Base-by-base conservation (phyloP, 2,329 filamentous ascomycete species). In the Fusarium siculi region DNA sequence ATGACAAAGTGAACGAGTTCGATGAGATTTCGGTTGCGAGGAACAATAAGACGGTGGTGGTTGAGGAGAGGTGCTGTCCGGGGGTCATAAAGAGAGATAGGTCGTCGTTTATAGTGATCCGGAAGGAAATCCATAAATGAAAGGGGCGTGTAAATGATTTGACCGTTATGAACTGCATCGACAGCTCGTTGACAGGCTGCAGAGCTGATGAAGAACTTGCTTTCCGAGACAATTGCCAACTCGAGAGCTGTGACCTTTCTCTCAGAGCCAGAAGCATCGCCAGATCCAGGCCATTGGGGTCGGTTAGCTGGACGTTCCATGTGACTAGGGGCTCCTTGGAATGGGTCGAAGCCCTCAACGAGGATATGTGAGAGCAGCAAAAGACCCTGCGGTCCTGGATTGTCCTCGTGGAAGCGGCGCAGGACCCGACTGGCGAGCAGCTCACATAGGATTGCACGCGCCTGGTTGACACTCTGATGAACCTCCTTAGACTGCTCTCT, bases 41-140 rank as follows among this genome's bases (percentile, higher is more conserved):
- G 92, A 2, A 93, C 92, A 74, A 93, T 91, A 21, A 93, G 85
- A 5, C 92, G 90, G 75, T 92, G 92, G 73, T 94, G 92, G 72
- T 93, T 93, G 19, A 94, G 84, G 9, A 93, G 78, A 6, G 90
- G 89, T 8, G 90, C 90, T 66, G 88, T 87, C 23, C 89, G 83
- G 7, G 92, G 91, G 75, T 93, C 89, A 79, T 93, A 93, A 1
- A 93, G 82, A 7, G 90, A 90, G 47, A 93, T 91, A 1, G 91
- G 90, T 55, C 91, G 90, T 76, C 90, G 87, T 79, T 93, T 92
- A 83, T 93, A 93, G 76, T 92, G 90, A 77, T 93, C 92, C 1
- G 92, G 92, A 5, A 94, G 84, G 60, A 94, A 93, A 77, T 93
- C 92, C 76, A 93, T 87, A 73, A 93, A 93, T 0, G 89, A 88